A percentile compares a stretch with the other conserved stretches of the same genome.
Conservation (phyloP, 805 yeast genomes). For the Lachancea mirantina region DNA sequence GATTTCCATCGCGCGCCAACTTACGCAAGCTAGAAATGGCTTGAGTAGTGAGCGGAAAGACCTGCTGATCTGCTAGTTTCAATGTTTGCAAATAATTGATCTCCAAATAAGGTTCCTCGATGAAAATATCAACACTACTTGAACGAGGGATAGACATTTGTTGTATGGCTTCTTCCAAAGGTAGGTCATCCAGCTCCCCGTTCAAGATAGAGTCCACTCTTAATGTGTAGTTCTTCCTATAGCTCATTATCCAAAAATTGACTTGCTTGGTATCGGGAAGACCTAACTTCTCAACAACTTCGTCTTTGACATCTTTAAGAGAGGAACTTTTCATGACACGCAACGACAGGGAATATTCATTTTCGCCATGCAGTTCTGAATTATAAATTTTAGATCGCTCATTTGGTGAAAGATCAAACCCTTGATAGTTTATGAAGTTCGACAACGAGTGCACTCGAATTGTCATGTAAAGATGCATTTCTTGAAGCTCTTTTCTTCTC, state of each 20-base stretch:
- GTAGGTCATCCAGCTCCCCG: slow-evolving; percentile 26
- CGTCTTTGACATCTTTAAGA: slow-evolving; percentile 42
- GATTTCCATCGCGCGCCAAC: slow-evolving; percentile 1
- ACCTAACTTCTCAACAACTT: slow-evolving; percentile 41
- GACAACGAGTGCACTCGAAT: slow-evolving; percentile 49
- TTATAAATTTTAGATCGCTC: slow-evolving; percentile 40
- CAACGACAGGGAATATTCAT: slow-evolving; percentile 40
- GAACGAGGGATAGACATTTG: slow-evolving; percentile 40
- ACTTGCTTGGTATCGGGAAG: slow-evolving; percentile 33
- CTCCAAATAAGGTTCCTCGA: slow-evolving; percentile 49
- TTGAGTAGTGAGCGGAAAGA: slow-evolving; percentile 2
- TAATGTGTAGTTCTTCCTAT: slow-evolving; percentile 63
- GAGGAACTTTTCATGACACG: slow-evolving; percentile 52
- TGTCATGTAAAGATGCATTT: slow-evolving; percentile 56
- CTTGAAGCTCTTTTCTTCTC: slow-evolving; percentile 56
- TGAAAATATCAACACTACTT: slow-evolving; percentile 50
- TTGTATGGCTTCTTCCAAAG: slow-evolving; percentile 47
- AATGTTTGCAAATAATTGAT: slow-evolving; percentile 7
- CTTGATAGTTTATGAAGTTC: slow-evolving; percentile 54
- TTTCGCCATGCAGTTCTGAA: slow-evolving; percentile 40
- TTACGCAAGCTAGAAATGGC: slow-evolving; percentile 2
- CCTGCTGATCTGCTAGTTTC: background rate
- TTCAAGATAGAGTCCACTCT: slow-evolving; percentile 47
- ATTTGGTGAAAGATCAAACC: slow-evolving; percentile 74
- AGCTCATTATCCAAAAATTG: slow-evolving; percentile 57